Evolutionary conservation across 2,329 filamentous ascomycete genomes (phyloP), one percentile per base, ranked within the genome.

Genomic region (Ceratocystis papillata): DNA sequence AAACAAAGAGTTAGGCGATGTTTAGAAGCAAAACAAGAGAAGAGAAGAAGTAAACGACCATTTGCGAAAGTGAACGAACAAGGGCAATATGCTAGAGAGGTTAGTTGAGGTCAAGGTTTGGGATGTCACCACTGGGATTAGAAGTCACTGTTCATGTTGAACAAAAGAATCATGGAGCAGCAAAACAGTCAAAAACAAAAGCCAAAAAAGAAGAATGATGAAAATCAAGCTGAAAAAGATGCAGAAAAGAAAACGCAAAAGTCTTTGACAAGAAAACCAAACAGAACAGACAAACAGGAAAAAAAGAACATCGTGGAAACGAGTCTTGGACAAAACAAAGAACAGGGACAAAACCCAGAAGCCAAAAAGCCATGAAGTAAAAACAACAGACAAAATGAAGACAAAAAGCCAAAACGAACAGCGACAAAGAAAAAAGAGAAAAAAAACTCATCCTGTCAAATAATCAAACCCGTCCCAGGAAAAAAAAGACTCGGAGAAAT

Each of bases 101-200:
- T 41, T 41, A 41, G 37, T 41, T 41, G 10, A 41, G 10, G 37
- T 15, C 37, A 41, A 41, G 12, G 37, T 4, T 41, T 41, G 37
- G 37, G 37, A 41, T 15, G 7, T 53, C 48, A 53, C 22, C 48
- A n/a, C 7, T 53, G 25, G 48, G 48, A 25, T 53, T 53, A 28
- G 48, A 48, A 48, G 28, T 59, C 55, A 59, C 55, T 57, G 22
- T 63, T 6, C 10, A 41, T 15, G 37, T 41, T 41, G 37, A 46
- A 17, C 10, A 41, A 46, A 63, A 50, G 48, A 8, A 63, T 48
- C 12, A 20, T 28, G 17, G 33, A n/a, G 20, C 20, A 50, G 44
- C 46, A 63, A 48, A 63, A 50, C 6, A 22, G 44, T 17, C 33
- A 48, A 33, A 37, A 63, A 64, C n/a, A 55, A 59, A 45, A 17